A percentile compares a stretch with the other conserved stretches of the same genome.
Evolutionary conservation across 2,329 filamentous ascomycete species (phyloP).

Genomic region (Plenodomus lindquistii): DNA sequence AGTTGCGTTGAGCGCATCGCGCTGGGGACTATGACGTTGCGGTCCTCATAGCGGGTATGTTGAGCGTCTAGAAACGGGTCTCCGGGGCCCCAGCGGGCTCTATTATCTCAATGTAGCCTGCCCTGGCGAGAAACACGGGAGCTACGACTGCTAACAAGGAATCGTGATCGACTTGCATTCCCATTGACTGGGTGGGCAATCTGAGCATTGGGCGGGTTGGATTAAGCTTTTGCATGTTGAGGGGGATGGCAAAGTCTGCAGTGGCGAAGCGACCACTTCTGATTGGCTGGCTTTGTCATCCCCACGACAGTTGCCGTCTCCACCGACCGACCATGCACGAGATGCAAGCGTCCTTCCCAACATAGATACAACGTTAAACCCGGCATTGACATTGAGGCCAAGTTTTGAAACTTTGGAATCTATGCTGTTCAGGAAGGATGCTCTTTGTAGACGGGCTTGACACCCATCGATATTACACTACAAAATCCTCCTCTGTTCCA

Average conservation of each 20-base stretch:
- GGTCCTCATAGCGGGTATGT: neutral
- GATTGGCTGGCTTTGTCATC: neutral
- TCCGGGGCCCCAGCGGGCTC: neutral
- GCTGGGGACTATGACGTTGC: neutral
- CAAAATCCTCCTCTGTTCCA: too few species aligned
- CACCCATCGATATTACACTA: too few species aligned
- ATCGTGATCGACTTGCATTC: neutral
- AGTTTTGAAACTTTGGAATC: too few species aligned
- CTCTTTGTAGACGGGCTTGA: too few species aligned
- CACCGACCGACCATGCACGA: neutral
- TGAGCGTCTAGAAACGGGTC: neutral
- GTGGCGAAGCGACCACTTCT: neutral
- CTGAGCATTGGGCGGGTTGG: neutral
- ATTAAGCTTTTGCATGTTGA: constrained; percentile 1
- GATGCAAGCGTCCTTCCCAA: neutral
- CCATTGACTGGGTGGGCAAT: neutral
- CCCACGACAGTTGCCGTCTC: neutral
- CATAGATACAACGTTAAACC: too few species aligned
- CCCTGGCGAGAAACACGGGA: neutral
- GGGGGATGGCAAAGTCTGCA: neutral
- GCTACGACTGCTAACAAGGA: neutral
- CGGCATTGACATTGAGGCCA: too few species aligned
- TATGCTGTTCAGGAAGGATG: too few species aligned
- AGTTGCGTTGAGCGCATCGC: neutral
- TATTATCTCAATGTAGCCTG: neutral